Evolutionary conservation across 2,329 filamentous ascomycete genomes (phyloP), one percentile per base, ranked within the genome.

Genomic region (Dryadomyces sulphureus): DNA sequence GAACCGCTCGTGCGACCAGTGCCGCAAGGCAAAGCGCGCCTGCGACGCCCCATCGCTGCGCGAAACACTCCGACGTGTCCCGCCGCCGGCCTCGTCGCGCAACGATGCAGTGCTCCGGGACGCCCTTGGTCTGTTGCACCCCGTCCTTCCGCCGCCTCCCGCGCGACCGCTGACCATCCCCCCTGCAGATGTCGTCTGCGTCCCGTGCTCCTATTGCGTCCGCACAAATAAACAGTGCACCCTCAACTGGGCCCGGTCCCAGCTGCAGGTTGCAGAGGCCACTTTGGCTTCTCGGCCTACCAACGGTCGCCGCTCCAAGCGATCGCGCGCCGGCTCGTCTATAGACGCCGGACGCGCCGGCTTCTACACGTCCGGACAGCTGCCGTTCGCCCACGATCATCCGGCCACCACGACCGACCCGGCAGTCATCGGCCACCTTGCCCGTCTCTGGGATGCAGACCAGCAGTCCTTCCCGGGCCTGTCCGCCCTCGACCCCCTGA

Each of bases 221-320:
- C 51, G 50, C 35, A 55, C 54, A 1, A 53, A 54, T 45, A 56
- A 56, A 42, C 41, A 45, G 12, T 56, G 54, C 48, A 56, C 54
- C 9, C 47, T 53, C 19, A 46, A 54, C 36, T 56, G 54, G 54
- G 54, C 53, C 2, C 50, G 53, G 0, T 50, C 52, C 2, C 54
- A 56, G 41, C 46, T 52, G 12, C 52, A 49, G 38, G 25, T 43
- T 20, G 43, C 44, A 25, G 46, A 46, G 11, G 35, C 43, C 0
- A 41, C 46, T 1, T 34, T 41, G 5, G 25, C 48, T n/a, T 19
- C 46, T 1, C 46, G 51, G 20, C 17, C 43, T 7, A 5, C n/a
- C 25, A 48, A 50, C 12, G 21, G 41, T 16, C 49, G 46, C 9
- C 47, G 50, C 3, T n/a, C 41, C 7, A 52, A 50, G 22, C 49